A percentile compares a stretch with the other conserved stretches of the same genome.
Conservation (phyloP, 2,329 filamentous ascomycete species). For the Biscogniauxia sp. region DNA sequence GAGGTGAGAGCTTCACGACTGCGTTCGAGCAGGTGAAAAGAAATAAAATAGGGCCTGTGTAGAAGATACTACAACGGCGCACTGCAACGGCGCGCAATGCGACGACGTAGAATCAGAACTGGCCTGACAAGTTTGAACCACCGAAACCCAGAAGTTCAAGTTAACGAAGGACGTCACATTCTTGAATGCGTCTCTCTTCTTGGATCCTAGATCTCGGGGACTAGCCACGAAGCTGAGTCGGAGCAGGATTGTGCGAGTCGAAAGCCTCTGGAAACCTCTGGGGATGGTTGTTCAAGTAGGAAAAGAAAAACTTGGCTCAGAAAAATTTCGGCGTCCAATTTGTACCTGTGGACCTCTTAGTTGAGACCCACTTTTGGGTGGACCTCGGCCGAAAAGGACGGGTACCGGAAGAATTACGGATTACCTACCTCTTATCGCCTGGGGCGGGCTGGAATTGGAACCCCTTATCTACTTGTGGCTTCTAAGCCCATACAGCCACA, state of each 20-base stretch:
- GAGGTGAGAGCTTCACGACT: background rate
- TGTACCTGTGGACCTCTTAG: background rate
- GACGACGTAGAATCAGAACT: background rate
- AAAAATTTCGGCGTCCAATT: background rate
- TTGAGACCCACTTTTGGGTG: background rate
- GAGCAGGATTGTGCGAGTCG: background rate
- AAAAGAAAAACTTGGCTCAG: background rate
- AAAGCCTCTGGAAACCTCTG: background rate
- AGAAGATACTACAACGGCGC: background rate
- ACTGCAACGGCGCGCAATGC: background rate
- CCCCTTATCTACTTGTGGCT: too few relatives aligned
- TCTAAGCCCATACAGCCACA: too few relatives aligned
- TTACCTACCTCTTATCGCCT: too few relatives aligned
- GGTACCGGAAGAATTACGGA: background rate
- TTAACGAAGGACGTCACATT: conserved; percentile 20
- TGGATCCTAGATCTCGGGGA: background rate
- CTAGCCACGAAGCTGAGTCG: background rate
- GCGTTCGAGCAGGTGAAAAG: conserved; percentile 8
- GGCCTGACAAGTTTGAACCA: conserved; percentile 9
- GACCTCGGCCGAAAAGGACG: background rate
- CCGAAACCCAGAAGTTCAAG: conserved; percentile 7
- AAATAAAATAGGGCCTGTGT: background rate
- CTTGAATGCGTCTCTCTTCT: conserved; percentile 8
- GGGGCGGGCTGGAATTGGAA: too few relatives aligned
- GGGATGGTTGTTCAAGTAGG: background rate